Conservation (phyloP, 352 stramenopile species). For the Saprolegnia diclina region DNA sequence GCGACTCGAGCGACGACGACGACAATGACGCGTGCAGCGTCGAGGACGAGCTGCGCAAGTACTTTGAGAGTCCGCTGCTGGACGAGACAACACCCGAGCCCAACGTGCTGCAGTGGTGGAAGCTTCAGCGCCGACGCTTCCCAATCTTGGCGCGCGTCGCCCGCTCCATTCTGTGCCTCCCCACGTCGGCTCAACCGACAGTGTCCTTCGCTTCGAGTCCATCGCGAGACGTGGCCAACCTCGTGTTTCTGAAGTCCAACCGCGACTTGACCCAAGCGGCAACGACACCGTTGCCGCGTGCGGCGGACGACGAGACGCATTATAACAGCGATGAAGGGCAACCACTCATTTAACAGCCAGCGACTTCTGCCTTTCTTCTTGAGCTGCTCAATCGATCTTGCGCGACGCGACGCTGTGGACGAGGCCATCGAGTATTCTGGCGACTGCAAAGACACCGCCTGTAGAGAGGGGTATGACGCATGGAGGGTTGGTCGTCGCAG, state of each 20-base stretch:
- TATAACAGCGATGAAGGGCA: no score
- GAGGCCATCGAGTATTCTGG: constrained; percentile 76
- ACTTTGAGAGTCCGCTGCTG: constrained; percentile 11
- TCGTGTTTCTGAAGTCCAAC: constrained; percentile 19
- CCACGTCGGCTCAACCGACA: constrained; percentile 1
- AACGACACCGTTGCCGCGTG: no score
- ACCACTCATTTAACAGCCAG: not conserved
- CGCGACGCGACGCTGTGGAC: constrained; percentile 84
- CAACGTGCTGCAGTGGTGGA: constrained; percentile 24
- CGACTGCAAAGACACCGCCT: constrained; percentile 73
- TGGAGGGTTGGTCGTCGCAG: not conserved
- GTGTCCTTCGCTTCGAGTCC: not conserved
- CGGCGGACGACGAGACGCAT: not conserved
- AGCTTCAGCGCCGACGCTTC: constrained; percentile 5
- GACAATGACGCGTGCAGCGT: not conserved
- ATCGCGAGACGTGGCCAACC: not conserved
- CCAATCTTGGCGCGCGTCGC: constrained; percentile 10
- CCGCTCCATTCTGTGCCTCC: constrained; percentile 9
- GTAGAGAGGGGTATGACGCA: not conserved
- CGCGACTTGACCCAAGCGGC: not conserved
- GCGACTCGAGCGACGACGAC: constrained; percentile 25
- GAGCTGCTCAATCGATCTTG: constrained; percentile 56
- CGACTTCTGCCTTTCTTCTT: not conserved
- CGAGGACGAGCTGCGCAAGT: constrained; percentile 14
- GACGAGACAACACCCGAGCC: not conserved